Evolutionary conservation across 1,139 yeast species (phyloP), one percentile per base, ranked within the genome.

Genomic region (Wickerhamomyces sp.): DNA sequence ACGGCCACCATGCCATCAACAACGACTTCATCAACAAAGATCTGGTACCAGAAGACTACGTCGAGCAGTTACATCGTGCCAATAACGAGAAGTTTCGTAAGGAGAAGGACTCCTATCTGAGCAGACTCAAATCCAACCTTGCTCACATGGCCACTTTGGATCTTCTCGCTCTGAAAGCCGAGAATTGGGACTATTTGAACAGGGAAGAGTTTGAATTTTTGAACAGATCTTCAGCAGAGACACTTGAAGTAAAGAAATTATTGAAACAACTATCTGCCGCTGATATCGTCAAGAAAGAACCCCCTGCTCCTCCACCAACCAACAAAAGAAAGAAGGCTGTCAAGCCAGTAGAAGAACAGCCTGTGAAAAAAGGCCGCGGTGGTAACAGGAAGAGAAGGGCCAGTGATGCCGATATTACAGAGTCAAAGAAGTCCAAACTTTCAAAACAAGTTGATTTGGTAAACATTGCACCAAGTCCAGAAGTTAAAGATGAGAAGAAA

Each of bases 141-240:
- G 49, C 54, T 2, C 54, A 51, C 28, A 42, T 50, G 31, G 45
- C 57, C 6, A 45, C 52, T 0, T 28, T 54, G 34, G 58, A 54
- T 30, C 24, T 51, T 4, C 30, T 52, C 4, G 30, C 52, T 13
- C 16, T 46, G 26, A 49, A 44, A 27, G 45, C 55, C 7, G 47
- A 49, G 22, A 48, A 49, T 28, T 44, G 53, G 52, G 47, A 46
- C 16, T 44, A 39, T n/a, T 25, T 51, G 14, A 50, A 51, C 31
- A 32, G 37, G 4, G 55, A 52, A 32, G 47, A 49, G 35, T 36
- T 44, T 23, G 49, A 49, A 13, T 49, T 46, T 33, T 32, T 51
- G 16, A 46, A 45, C 28, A 43, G 36, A 31, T 43, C 56, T 5
- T 46, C 52, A 5, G 33, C 39, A 7, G 58, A 54, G 16, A 47